Evolutionary conservation across 768 basidiomycete species (phyloP).

Genomic region (Leccinum variicolor): DNA sequence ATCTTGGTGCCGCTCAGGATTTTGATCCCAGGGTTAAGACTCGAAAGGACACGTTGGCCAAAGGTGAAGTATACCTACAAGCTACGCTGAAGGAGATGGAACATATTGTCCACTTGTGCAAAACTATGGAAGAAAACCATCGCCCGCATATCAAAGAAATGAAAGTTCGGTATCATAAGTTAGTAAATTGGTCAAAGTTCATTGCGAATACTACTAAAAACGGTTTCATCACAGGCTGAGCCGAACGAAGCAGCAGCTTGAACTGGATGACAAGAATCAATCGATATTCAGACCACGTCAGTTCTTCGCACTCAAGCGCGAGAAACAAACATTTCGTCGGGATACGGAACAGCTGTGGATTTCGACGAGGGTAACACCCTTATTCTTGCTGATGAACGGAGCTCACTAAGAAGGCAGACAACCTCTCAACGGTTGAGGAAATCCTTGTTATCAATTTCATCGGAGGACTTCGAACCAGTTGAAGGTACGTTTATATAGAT

Average conservation of each 20-base stretch:
- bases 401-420: background rate
- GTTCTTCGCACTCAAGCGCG: background rate
- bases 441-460: background rate
- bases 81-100: conserved; percentile 9
- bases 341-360: background rate
- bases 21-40: conserved; percentile 3
- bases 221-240: background rate
- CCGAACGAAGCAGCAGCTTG: background rate
- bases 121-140: background rate
- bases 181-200: background rate
- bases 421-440: conserved; percentile 4
- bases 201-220: background rate
- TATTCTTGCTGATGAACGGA: too few relatives aligned
- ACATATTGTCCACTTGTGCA: background rate
- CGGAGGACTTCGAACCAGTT: background rate
- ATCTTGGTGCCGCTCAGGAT: background rate
- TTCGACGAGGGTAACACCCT: background rate
- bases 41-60: background rate
- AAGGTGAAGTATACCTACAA: conserved; percentile 5
- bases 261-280: background rate
- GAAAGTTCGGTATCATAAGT: background rate
- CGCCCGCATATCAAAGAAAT: background rate
- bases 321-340: background rate
- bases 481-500: background rate
- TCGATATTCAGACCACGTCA: background rate